Conservation (phyloP, 2,329 filamentous ascomycete genomes). For the Macroventuria anomochaeta region DNA sequence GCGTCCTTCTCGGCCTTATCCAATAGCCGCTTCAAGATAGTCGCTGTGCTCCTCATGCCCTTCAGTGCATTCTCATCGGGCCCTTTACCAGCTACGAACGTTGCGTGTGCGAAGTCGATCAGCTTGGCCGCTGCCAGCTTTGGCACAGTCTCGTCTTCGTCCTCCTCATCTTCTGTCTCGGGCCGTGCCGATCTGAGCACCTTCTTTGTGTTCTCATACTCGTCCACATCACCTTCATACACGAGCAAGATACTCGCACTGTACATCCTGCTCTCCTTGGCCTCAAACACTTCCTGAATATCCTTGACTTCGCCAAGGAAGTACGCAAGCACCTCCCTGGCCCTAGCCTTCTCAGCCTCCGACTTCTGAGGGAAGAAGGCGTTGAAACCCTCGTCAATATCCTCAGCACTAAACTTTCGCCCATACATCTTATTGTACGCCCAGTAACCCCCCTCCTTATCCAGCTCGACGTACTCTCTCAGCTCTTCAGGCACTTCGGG, state of each 20-base stretch:
- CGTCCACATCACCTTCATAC: constrained; percentile 68
- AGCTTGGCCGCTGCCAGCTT: constrained; percentile 81
- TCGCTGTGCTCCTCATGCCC: constrained; percentile 74
- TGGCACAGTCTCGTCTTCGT: constrained; percentile 57
- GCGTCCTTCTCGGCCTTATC: constrained; percentile 36
- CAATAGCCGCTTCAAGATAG: constrained; percentile 72
- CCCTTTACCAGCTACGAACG: constrained; percentile 80
- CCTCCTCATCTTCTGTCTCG: constrained; percentile 48
- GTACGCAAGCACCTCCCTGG: constrained; percentile 56
- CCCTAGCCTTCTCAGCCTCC: constrained; percentile 41
- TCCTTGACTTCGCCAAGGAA: constrained; percentile 58
- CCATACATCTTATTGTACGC: constrained; percentile 72
- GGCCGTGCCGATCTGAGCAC: constrained; percentile 24
- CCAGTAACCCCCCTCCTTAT: constrained; percentile 61
- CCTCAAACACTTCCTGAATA: constrained; percentile 63
- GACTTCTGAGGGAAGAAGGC: constrained; percentile 56
- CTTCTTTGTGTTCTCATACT: constrained; percentile 55
- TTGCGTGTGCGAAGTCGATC: constrained; percentile 96
- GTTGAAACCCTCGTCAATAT: constrained; percentile 64
- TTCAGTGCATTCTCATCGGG: constrained; percentile 83
- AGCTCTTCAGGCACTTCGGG: constrained; percentile 32
- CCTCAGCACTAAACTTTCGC: constrained; percentile 61
- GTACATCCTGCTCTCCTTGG: constrained; percentile 72
- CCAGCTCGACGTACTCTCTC: constrained; percentile 44
- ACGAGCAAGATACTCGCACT: constrained; percentile 69